phyloP scores from a whole-genome alignment of 345 rosid genomes.

The Populus simonii region DNA sequence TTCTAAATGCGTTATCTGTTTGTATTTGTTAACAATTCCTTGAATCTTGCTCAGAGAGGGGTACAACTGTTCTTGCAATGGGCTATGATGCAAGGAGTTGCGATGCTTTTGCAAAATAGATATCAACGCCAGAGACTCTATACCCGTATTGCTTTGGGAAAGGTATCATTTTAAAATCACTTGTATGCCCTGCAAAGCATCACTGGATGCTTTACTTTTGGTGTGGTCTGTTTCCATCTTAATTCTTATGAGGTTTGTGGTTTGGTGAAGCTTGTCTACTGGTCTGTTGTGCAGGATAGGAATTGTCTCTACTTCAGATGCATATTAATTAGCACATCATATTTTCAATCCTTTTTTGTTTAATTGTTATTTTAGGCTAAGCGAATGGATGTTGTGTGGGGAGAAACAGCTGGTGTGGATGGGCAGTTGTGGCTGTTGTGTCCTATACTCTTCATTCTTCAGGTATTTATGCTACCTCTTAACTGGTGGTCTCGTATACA shows the following conservation, averaged over 20 bases:
- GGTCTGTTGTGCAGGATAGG: constrained; percentile 6
- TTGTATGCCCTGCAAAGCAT: constrained; percentile 1
- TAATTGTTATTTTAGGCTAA: constrained; percentile 59
- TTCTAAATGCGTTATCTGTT: constrained; percentile 9
- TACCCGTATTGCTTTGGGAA: constrained; percentile 96
- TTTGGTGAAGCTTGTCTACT: not conserved
- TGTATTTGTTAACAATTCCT: constrained; percentile 11
- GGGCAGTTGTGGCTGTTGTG: constrained; percentile 94
- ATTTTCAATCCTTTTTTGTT: not conserved
- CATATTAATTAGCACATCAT: not conserved
- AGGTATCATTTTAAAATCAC: constrained; percentile 42
- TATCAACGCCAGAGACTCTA: constrained; percentile 99
- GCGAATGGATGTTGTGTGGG: constrained; percentile 99
- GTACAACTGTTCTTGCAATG: constrained; percentile 97
- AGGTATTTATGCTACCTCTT: constrained; percentile 45
- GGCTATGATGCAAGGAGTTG: constrained; percentile 99
- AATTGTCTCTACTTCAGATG: not conserved
- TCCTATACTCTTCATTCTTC: constrained; percentile 87
- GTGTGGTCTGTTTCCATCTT: not conserved
- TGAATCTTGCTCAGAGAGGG: constrained; percentile 65
- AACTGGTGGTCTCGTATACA: not conserved
- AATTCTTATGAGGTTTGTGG: not conserved
- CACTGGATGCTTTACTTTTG: constrained; percentile 8
- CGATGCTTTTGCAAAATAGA: constrained; percentile 97
- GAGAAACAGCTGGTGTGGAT: constrained; percentile 97